Percentiles rank a stretch among this genome's conserved stretches.
Conservation (phyloP, 768 basidiomycete species). For the Tephrocybe rancida region DNA sequence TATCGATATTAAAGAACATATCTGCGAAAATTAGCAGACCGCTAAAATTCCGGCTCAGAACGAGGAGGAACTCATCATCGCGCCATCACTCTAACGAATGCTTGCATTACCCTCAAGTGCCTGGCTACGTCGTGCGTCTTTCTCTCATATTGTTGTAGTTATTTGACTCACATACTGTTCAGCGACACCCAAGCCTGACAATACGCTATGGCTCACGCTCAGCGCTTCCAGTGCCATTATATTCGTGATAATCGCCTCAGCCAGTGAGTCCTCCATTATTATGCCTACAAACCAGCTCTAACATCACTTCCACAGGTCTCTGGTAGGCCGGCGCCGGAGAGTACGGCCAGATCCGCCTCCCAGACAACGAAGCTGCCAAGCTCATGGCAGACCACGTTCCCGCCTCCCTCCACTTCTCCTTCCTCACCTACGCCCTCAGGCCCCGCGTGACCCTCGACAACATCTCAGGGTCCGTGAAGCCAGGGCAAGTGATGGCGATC, state of each 20-base stretch:
- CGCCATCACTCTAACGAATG: too few species aligned
- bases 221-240: slow-evolving; percentile 80
- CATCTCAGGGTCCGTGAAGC: slow-evolving; percentile 82
- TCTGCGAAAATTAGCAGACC: too few species aligned
- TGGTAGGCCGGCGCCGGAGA: slow-evolving; percentile 86
- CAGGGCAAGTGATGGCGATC: slow-evolving; percentile 92
- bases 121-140: slow-evolving; percentile 76
- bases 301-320: slow-evolving; percentile 45
- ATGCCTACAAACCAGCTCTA: background rate
- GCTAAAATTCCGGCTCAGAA: too few species aligned
- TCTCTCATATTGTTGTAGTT: background rate
- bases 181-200: slow-evolving; percentile 87
- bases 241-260: slow-evolving; percentile 70
- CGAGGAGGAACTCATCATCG: too few species aligned
- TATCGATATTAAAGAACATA: too few species aligned
- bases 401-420: slow-evolving; percentile 88
- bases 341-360: slow-evolving; percentile 73
- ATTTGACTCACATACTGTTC: background rate
- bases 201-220: slow-evolving; percentile 78
- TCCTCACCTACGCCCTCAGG: slow-evolving; percentile 77
- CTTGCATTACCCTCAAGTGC: slow-evolving; percentile 90
- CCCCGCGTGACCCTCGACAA: slow-evolving; percentile 72
- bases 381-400: slow-evolving; percentile 96
- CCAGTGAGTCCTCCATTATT: slow-evolving; percentile 40
- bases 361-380: slow-evolving; percentile 78